phyloP scores from a whole-genome alignment of 2,329 filamentous ascomycete genomes.

The Furcasterigmium sp. region DNA sequence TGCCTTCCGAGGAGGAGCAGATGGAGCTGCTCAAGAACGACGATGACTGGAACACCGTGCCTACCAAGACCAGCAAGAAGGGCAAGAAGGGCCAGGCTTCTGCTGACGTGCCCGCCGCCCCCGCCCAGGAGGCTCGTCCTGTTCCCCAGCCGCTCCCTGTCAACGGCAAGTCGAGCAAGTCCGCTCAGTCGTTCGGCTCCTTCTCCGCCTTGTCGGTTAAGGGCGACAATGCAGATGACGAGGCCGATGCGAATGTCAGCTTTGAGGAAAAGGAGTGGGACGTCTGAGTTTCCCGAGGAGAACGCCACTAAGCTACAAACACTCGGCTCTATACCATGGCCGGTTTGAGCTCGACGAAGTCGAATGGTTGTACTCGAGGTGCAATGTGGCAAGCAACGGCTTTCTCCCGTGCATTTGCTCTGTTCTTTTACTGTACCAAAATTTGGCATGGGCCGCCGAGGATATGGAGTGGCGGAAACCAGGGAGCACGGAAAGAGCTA shows the following conservation, averaged over 20 bases:
- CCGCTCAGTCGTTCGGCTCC: conserved; percentile 25
- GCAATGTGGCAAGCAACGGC: no score
- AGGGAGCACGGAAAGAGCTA: not conserved
- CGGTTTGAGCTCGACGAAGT: no score
- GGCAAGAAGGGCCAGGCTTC: conserved; percentile 35
- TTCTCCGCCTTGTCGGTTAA: conserved; percentile 44
- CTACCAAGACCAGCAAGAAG: conserved; percentile 36
- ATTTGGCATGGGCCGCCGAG: not conserved
- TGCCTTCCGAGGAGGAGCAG: conserved; percentile 59
- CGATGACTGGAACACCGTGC: conserved; percentile 55
- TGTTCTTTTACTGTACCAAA: conserved; percentile 1
- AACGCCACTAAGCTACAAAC: no score
- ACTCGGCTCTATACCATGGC: no score
- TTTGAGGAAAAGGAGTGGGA: conserved; percentile 47
- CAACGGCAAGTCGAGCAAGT: conserved; percentile 23
- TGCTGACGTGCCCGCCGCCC: conserved; percentile 21
- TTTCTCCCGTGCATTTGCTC: not conserved
- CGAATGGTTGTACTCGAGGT: no score
- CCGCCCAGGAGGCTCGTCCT: conserved; percentile 11
- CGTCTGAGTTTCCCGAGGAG: conserved; percentile 19
- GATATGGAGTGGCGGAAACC: not conserved
- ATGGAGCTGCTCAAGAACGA: conserved; percentile 49
- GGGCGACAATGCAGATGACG: conserved; percentile 31
- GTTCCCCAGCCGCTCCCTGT: conserved; percentile 18
- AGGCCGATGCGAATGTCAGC: conserved; percentile 15